These are phyloP conservation scores for Neofusicoccum ribis DNA, from an alignment of 2,329 filamentous ascomycete species.

Conservation along the genomic window DNA sequence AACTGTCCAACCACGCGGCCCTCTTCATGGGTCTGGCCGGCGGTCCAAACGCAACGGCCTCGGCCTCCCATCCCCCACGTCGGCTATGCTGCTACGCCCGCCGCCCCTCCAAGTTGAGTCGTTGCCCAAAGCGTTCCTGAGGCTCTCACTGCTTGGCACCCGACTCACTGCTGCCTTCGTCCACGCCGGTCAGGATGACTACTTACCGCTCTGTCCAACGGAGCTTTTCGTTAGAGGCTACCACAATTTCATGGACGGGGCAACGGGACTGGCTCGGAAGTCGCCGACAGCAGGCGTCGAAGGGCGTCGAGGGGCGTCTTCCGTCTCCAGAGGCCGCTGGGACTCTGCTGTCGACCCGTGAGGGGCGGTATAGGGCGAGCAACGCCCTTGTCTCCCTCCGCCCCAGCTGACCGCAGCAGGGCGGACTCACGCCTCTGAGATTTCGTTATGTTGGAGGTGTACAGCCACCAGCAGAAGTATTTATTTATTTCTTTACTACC, in stretches of 20 bases:
- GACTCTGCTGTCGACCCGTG: not conserved
- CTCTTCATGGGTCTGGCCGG: not conserved
- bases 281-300: not conserved
- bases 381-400: not conserved
- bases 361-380: conserved; percentile 1
- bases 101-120: not conserved
- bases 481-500: not conserved
- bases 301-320: not conserved
- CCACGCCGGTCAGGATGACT: not conserved
- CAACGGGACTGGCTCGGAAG: not conserved
- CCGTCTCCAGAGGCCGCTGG: not conserved
- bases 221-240: not conserved
- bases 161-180: not conserved
- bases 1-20: not conserved
- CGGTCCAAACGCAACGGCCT: not conserved
- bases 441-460: not conserved
- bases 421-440: not conserved
- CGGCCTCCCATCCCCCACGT: conserved; percentile 2
- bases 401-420: not conserved
- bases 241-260: not conserved
- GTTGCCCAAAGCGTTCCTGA: not conserved
- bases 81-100: not conserved
- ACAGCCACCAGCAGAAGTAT: not conserved
- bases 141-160: not conserved
- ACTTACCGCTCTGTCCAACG: not conserved